phyloP scores from a whole-genome alignment of 75 land plant genomes.

The Chamaecyparis obtusa region DNA sequence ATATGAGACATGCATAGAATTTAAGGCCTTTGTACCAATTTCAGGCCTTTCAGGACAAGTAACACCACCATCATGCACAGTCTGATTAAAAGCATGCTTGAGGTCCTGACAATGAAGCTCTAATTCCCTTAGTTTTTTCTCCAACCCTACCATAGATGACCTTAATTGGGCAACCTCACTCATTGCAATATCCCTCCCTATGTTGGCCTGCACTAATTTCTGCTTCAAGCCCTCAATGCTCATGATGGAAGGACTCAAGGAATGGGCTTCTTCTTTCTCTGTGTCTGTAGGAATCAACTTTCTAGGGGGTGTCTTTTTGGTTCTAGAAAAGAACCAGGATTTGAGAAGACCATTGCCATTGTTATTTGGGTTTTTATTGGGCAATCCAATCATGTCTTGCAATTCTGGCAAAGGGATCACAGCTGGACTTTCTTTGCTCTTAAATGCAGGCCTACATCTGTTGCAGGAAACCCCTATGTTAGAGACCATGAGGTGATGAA shows the following conservation, averaged over 20 bases:
- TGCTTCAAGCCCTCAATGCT: slow-evolving; percentile 42
- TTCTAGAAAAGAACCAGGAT: slow-evolving; percentile 3
- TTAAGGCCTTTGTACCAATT: no score
- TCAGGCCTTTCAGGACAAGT: background rate
- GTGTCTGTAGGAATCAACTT: slow-evolving; percentile 2
- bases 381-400: slow-evolving; percentile 4
- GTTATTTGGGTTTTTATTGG: slow-evolving; percentile 15
- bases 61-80: background rate
- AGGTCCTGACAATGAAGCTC: slow-evolving; percentile 48
- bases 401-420: slow-evolving; percentile 25
- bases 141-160: slow-evolving; percentile 48
- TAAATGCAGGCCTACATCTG: slow-evolving; percentile 34
- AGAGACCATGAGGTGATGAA: background rate
- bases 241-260: slow-evolving; percentile 10
- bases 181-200: slow-evolving; percentile 54
- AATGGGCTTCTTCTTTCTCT: background rate
- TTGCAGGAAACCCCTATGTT: slow-evolving; percentile 19
- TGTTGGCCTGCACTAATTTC: slow-evolving; percentile 48
- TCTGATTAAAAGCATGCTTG: slow-evolving; percentile 27
- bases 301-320: slow-evolving; percentile 31
- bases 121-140: slow-evolving; percentile 49
- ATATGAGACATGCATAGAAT: background rate
- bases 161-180: slow-evolving; percentile 53
- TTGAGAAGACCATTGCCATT: slow-evolving; percentile 29
- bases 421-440: slow-evolving; percentile 25